Conservation (phyloP, 2,329 filamentous ascomycete species). For the Aphanoascus verrucosus region DNA sequence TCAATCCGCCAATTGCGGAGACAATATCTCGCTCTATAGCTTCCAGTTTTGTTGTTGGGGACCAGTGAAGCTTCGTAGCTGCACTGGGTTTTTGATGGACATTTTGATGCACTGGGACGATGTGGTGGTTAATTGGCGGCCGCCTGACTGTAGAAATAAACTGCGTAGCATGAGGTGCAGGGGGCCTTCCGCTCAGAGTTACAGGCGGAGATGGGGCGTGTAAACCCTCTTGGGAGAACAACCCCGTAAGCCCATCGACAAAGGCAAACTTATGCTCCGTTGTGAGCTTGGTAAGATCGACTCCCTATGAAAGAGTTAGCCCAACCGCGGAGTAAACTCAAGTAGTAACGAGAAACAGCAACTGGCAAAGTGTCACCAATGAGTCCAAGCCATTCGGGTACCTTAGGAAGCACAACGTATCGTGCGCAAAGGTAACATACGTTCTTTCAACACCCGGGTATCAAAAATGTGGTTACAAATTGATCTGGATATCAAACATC, state of each 20-base stretch:
- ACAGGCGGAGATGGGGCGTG: conserved; percentile 1
- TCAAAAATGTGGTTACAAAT: background rate
- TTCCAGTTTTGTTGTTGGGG: conserved; percentile 23
- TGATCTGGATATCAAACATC: background rate
- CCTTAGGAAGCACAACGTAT: background rate
- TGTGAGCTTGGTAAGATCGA: conserved; percentile 56
- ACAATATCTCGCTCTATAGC: conserved; percentile 28
- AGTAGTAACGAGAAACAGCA: background rate
- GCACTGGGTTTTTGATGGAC: background rate
- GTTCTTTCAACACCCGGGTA: no score
- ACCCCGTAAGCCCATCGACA: conserved; percentile 59
- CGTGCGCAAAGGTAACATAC: background rate
- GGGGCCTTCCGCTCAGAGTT: conserved; percentile 4
- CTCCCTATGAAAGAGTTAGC: conserved; percentile 41
- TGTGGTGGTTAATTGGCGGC: background rate
- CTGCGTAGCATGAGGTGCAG: background rate
- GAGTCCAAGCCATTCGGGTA: background rate
- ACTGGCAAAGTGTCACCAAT: background rate
- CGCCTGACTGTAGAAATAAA: background rate
- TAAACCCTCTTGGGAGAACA: conserved; percentile 36
- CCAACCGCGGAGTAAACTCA: no score
- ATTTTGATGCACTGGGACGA: conserved; percentile 1
- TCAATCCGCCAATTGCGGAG: conserved; percentile 25
- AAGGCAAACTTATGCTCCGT: conserved; percentile 55
- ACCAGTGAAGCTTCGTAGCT: conserved; percentile 14